Percentiles rank a stretch among this genome's conserved stretches.
Evolutionary conservation across 169 alveolate species (phyloP).

Genomic region (Hammondia hammondi): DNA sequence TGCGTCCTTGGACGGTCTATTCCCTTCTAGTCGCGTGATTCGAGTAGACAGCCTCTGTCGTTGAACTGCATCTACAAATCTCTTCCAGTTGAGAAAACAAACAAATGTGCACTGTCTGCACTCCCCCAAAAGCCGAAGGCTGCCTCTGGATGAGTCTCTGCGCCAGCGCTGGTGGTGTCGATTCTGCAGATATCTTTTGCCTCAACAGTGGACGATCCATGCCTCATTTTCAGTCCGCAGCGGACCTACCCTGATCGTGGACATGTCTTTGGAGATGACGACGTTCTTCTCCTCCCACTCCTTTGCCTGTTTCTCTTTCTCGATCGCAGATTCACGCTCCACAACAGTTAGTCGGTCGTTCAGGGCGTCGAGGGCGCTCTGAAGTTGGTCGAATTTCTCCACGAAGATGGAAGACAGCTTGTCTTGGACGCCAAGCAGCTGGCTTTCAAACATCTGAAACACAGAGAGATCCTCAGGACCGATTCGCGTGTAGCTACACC

Average conservation of each 20-base stretch:
- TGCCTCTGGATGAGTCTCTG: no score
- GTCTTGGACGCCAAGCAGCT: conserved; percentile 67
- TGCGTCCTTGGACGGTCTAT: no score
- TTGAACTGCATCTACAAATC: no score
- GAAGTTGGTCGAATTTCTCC: conserved; percentile 58
- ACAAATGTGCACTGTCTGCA: no score
- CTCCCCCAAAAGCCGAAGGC: no score
- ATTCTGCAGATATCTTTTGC: no score
- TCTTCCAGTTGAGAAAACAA: no score
- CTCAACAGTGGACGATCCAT: no score
- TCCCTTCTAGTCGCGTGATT: no score
- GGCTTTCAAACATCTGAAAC: conserved; percentile 70
- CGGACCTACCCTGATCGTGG: conserved; percentile 30
- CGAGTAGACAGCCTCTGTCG: no score
- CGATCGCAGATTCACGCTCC: conserved; percentile 66
- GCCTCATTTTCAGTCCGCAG: neutral
- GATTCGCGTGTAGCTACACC: neutral
- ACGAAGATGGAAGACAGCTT: conserved; percentile 58
- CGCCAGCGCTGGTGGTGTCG: no score
- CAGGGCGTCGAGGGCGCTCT: conserved; percentile 59
- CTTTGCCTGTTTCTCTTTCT: conserved; percentile 53
- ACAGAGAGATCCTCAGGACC: neutral
- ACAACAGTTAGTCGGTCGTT: conserved; percentile 54
- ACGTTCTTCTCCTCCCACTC: conserved; percentile 63
- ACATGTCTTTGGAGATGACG: conserved; percentile 57